Evolutionary conservation across 2,329 filamentous ascomycete genomes (phyloP).

Genomic region (Elsinoe fawcettii): DNA sequence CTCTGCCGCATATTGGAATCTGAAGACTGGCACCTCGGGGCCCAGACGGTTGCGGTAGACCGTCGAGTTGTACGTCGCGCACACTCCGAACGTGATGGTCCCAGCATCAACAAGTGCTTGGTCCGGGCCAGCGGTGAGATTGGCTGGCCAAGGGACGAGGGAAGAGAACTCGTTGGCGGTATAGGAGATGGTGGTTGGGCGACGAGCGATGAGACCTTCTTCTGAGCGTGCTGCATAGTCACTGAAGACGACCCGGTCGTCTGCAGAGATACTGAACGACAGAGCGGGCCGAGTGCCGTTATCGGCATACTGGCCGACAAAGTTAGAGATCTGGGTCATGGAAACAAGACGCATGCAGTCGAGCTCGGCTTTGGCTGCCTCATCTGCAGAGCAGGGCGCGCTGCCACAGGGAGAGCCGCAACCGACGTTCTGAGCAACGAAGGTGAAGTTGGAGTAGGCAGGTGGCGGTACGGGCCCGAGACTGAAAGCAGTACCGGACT

Average conservation of each 20-base stretch:
- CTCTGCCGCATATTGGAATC: constrained; percentile 36
- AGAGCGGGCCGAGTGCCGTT: constrained; percentile 24
- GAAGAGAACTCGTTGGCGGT: not conserved
- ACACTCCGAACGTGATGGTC: constrained; percentile 25
- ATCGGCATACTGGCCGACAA: constrained; percentile 28
- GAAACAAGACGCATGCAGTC: constrained; percentile 32
- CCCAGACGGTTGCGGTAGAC: constrained; percentile 23
- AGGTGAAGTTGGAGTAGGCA: constrained; percentile 33
- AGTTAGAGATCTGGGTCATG: constrained; percentile 26
- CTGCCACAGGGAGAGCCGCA: constrained; percentile 23
- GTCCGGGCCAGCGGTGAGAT: constrained; percentile 29
- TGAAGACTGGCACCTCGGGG: constrained; percentile 31
- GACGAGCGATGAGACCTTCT: not conserved
- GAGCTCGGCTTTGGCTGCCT: constrained; percentile 25
- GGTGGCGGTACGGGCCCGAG: constrained; percentile 23
- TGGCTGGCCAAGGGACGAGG: not conserved
- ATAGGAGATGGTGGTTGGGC: constrained; percentile 31
- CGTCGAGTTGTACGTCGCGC: constrained; percentile 22
- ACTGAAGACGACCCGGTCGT: constrained; percentile 25
- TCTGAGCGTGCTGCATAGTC: constrained; percentile 28
- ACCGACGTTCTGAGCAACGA: constrained; percentile 31
- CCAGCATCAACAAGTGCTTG: constrained; percentile 31
- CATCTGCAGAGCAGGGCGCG: not conserved
- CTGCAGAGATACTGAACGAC: constrained; percentile 14
- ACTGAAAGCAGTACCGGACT: constrained; percentile 38